Conservation (phyloP, 2,329 filamentous ascomycete species). For the Aspergillus alliaceus region DNA sequence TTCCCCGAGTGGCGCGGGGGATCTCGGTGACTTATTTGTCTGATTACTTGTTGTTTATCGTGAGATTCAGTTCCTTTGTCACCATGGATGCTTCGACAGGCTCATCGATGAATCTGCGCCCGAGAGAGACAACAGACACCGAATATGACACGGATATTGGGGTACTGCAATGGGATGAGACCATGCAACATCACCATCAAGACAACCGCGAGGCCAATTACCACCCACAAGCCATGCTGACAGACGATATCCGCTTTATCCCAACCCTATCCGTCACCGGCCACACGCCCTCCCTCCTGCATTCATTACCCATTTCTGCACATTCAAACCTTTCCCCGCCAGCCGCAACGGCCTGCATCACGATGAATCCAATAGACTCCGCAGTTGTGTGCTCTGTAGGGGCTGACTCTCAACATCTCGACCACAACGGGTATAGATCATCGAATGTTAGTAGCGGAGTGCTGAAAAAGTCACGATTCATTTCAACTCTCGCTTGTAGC, state of each 20-base stretch:
- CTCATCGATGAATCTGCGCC: background rate
- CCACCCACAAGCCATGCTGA: background rate
- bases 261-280: background rate
- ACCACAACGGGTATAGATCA: background rate
- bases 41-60: background rate
- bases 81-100: background rate
- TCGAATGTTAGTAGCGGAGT: background rate
- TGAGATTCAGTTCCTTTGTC: background rate
- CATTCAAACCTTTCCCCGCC: background rate
- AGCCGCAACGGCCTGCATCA: background rate
- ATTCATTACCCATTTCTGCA: background rate
- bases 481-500: background rate
- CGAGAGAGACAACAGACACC: background rate
- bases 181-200: background rate
- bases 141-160: background rate
- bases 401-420: background rate
- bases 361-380: background rate
- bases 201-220: background rate
- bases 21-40: background rate
- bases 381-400: background rate
- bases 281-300: background rate
- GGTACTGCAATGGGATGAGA: background rate
- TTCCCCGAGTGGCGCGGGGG: background rate
- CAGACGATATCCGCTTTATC: background rate
- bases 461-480: too few species aligned